phyloP scores from a whole-genome alignment of 495 filamentous ascomycete species.

The Xylaria sp. region DNA sequence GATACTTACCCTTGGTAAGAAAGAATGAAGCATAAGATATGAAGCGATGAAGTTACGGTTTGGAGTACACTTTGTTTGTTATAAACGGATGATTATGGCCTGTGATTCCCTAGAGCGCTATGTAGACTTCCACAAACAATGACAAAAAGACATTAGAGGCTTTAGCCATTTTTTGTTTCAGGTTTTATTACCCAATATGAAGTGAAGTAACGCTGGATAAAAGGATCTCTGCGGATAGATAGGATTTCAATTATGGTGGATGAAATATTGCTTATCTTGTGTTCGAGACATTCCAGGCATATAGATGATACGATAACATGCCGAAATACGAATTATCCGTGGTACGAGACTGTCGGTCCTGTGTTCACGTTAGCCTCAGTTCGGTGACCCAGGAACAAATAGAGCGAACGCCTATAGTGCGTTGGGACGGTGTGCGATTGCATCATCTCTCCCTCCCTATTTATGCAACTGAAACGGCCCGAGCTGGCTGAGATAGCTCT shows the following conservation, averaged over 20 bases:
- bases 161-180: not conserved
- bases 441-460: not conserved
- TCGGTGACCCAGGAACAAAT: too few species aligned
- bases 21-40: not conserved
- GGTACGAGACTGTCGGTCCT: not conserved
- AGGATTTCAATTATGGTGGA: not conserved
- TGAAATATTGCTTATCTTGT: not conserved
- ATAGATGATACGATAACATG: not conserved
- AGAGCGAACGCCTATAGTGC: not conserved
- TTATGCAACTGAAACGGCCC: not conserved
- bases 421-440: not conserved
- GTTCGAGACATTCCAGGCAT: not conserved
- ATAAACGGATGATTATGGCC: not conserved
- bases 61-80: not conserved
- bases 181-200: not conserved
- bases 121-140: not conserved
- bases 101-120: not conserved
- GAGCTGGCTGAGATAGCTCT: not conserved
- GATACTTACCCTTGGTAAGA: slow-evolving; percentile 11
- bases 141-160: not conserved
- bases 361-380: not conserved
- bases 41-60: not conserved
- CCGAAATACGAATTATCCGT: not conserved
- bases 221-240: not conserved
- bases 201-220: not conserved